These are phyloP conservation scores for Periconia digitata DNA, from an alignment of 2,329 filamentous ascomycete species.

Conservation along the genomic window DNA sequence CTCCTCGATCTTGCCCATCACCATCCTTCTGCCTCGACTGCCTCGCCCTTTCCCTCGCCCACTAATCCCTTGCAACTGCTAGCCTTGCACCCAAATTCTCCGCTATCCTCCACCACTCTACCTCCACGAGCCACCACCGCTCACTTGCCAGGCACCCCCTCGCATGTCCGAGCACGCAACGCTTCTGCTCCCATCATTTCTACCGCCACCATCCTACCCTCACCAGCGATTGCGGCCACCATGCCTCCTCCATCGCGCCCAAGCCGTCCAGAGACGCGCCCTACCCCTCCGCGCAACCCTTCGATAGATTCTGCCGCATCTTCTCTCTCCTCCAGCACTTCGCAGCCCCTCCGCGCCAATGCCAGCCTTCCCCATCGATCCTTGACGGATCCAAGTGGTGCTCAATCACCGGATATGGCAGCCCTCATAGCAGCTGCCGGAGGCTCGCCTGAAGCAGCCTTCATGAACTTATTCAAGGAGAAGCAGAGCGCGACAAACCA, in stretches of 20 bases:
- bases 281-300: constrained; percentile 65
- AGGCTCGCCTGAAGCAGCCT: constrained; percentile 85
- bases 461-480: constrained; percentile 85
- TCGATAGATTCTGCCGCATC: constrained; percentile 96
- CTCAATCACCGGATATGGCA: constrained; percentile 70
- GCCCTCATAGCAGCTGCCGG: constrained; percentile 74
- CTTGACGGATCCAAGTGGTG: constrained; percentile 53
- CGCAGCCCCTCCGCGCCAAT: constrained; percentile 54
- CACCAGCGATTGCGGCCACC: constrained; percentile 40
- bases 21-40: constrained; percentile 12
- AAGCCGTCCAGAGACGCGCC: constrained; percentile 35
- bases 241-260: constrained; percentile 39
- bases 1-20: constrained; percentile 27
- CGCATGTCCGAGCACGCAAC: constrained; percentile 39
- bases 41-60: constrained; percentile 16
- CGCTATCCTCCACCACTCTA: constrained; percentile 4
- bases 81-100: background rate
- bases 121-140: constrained; percentile 13
- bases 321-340: constrained; percentile 47
- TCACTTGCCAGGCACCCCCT: constrained; percentile 22
- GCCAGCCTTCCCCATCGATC: constrained; percentile 60
- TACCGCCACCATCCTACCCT: constrained; percentile 33
- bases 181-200: constrained; percentile 38
- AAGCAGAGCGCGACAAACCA: constrained; percentile 87
- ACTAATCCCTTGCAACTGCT: background rate